These are phyloP conservation scores for Ogataea zsoltii DNA, from an alignment of 805 yeast species.

Conservation along the genomic window DNA sequence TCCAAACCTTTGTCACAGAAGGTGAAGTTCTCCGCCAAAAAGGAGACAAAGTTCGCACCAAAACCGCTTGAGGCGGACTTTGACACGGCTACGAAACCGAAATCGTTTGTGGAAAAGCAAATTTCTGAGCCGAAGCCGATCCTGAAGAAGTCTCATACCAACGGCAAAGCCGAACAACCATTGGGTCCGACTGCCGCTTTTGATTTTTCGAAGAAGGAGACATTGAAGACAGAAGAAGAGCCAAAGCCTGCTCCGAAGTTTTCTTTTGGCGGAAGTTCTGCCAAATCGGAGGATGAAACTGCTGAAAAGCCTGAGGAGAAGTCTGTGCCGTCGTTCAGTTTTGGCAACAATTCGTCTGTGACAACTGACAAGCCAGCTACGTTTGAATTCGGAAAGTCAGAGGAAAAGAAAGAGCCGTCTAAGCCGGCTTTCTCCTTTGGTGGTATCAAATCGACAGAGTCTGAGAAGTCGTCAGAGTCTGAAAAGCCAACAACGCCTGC, in stretches of 20 bases:
- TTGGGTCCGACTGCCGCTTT: constrained; percentile 17
- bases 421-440: constrained; percentile 17
- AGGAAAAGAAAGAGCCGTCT: background rate
- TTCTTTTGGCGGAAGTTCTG: no score
- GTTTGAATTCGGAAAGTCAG: background rate
- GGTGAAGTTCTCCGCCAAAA: constrained; percentile 24
- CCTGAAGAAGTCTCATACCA: background rate
- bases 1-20: constrained; percentile 22
- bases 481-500: background rate
- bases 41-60: constrained; percentile 18
- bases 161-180: background rate
- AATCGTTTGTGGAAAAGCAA: constrained; percentile 8
- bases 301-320: background rate
- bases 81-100: constrained; percentile 21
- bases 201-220: constrained; percentile 4
- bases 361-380: no score
- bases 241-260: background rate
- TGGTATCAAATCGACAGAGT: background rate
- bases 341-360: no score
- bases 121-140: constrained; percentile 4
- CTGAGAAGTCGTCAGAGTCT: no score
- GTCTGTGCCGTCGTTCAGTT: background rate
- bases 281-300: background rate
- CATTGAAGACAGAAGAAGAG: background rate
- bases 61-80: constrained; percentile 14